Evolutionary conservation across 805 yeast species (phyloP).

Genomic region (Isabelozyma rhagii): DNA sequence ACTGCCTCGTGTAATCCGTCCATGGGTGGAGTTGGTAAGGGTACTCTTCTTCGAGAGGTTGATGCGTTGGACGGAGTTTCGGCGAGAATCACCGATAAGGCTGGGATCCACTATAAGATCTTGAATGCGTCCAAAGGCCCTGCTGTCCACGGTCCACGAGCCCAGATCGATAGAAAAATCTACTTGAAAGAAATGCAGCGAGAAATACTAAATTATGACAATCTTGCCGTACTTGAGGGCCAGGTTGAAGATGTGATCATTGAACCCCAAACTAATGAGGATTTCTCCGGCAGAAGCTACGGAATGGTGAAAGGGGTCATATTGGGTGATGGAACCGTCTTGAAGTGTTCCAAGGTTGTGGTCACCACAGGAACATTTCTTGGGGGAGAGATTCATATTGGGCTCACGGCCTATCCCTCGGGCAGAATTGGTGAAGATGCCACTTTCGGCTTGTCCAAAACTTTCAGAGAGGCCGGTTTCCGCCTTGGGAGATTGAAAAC

Average conservation of each 20-base stretch:
- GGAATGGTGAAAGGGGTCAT: conserved; percentile 69
- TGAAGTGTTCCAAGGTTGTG: conserved; percentile 66
- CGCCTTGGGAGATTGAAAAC: conserved; percentile 87
- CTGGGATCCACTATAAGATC: conserved; percentile 89
- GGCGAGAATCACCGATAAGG: conserved; percentile 79
- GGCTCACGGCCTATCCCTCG: conserved; percentile 74
- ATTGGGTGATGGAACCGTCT: conserved; percentile 59
- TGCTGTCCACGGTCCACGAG: conserved; percentile 98
- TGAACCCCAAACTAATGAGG: conserved; percentile 11
- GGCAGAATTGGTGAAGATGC: conserved; percentile 94
- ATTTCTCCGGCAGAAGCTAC: conserved; percentile 34
- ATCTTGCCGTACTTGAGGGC: conserved; percentile 62
- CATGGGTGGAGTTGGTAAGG: conserved; percentile 98
- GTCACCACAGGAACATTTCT: conserved; percentile 95
- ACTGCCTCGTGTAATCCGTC: conserved; percentile 97
- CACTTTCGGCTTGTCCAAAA: conserved; percentile 81
- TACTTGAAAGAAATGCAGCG: conserved; percentile 79
- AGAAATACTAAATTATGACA: conserved; percentile 51
- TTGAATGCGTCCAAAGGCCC: conserved; percentile 86
- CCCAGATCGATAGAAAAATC: conserved; percentile 86
- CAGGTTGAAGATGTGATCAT: conserved; percentile 83
- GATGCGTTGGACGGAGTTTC: conserved; percentile 97
- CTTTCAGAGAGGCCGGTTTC: conserved; percentile 76
- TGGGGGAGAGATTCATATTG: conserved; percentile 93
- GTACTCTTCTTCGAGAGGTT: conserved; percentile 85